A percentile compares a stretch with the other conserved stretches of the same genome.
Conservation (phyloP, 2,329 filamentous ascomycete species). For the Penicillium italicum region DNA sequence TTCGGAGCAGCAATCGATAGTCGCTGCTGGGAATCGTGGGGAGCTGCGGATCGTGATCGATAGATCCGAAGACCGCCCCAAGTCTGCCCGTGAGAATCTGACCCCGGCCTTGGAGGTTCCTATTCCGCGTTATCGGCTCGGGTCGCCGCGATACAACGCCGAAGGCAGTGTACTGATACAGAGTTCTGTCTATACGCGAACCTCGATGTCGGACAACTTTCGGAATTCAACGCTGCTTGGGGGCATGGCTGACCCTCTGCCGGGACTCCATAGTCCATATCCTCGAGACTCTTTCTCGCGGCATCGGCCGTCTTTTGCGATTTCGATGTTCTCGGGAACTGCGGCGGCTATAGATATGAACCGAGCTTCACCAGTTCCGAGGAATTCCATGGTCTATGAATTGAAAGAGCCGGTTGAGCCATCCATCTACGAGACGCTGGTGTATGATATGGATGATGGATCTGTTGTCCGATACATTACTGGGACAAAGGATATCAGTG, state of each 20-base stretch:
- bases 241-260: constrained; percentile 26
- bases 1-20: constrained; percentile 55
- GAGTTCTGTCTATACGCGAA: constrained; percentile 69
- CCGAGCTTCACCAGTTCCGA: constrained; percentile 32
- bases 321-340: constrained; percentile 37
- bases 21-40: constrained; percentile 50
- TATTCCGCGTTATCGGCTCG: constrained; percentile 81
- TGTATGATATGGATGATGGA: constrained; percentile 75
- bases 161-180: constrained; percentile 73
- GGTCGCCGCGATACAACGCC: constrained; percentile 74
- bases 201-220: constrained; percentile 66
- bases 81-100: constrained; percentile 56
- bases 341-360: constrained; percentile 31
- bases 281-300: constrained; percentile 24
- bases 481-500: constrained; percentile 69
- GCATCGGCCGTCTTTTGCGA: constrained; percentile 34
- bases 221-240: constrained; percentile 59
- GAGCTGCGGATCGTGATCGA: constrained; percentile 80
- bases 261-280: constrained; percentile 25
- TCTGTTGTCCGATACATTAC: constrained; percentile 78
- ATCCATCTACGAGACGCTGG: constrained; percentile 74
- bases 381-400: constrained; percentile 43
- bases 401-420: constrained; percentile 61
- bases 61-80: constrained; percentile 62
- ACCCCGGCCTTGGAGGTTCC: constrained; percentile 64